Percentiles rank a stretch among this genome's conserved stretches.
Conservation (phyloP, 176 grass and related monocot genomes). For the Melocanna baccifera region DNA sequence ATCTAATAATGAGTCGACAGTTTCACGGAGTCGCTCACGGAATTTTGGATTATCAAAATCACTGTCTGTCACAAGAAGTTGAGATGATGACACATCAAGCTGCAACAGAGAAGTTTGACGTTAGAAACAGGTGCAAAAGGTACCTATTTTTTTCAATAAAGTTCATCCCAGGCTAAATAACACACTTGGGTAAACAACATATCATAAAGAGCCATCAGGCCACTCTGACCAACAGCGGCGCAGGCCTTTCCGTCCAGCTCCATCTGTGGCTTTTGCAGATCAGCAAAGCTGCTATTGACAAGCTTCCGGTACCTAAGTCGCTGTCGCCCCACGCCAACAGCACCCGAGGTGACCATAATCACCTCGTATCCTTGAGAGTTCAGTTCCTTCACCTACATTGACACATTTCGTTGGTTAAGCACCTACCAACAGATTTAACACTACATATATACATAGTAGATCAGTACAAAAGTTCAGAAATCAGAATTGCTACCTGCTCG, state of each 20-base stretch:
- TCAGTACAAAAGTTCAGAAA: not conserved
- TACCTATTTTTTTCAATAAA: not conserved
- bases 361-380: conserved; percentile 78
- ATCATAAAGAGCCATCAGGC: conserved; percentile 94
- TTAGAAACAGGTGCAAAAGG: conserved; percentile 27
- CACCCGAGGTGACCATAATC: conserved; percentile 89
- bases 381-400: conserved; percentile 77
- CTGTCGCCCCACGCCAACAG: conserved; percentile 86
- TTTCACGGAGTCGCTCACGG: conserved; percentile 58
- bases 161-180: conserved; percentile 21
- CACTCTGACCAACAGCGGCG: conserved; percentile 90
- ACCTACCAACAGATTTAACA: not conserved
- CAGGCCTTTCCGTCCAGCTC: conserved; percentile 95
- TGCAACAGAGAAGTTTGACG: conserved; percentile 43
- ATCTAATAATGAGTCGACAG: conserved; percentile 70
- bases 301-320: conserved; percentile 78
- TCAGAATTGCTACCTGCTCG: conserved; percentile 62
- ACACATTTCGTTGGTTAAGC: not conserved
- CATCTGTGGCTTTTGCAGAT: conserved; percentile 88
- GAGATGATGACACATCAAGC: conserved; percentile 92
- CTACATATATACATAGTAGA: not conserved
- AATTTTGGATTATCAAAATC: conserved; percentile 89
- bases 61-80: conserved; percentile 93
- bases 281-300: conserved; percentile 92
- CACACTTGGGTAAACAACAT: conserved; percentile 82